phyloP scores from a whole-genome alignment of 352 stramenopile genomes.

The Pythium rishiriense region DNA sequence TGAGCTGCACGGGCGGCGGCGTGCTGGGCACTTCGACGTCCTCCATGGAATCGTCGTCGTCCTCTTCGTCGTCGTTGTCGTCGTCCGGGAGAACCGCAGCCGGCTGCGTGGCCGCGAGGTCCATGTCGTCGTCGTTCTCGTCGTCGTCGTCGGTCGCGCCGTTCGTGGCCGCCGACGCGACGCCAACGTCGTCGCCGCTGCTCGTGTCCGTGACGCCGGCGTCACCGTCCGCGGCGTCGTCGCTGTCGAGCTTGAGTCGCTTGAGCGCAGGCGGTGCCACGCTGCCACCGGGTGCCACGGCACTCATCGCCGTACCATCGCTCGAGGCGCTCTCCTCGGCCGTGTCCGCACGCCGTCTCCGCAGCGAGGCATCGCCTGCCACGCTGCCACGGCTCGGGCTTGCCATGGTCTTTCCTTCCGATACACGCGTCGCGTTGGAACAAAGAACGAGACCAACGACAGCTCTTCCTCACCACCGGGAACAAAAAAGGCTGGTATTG shows the following conservation, averaged over 20 bases:
- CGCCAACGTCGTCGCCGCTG: conserved; percentile 13
- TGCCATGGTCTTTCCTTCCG: no score
- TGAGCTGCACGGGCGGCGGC: conserved; percentile 25
- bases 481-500: no score
- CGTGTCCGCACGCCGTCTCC: conserved; percentile 17
- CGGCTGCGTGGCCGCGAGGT: conserved; percentile 15
- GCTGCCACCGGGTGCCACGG: not conserved
- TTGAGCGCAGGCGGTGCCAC: conserved; percentile 11
- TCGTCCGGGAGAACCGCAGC: conserved; percentile 20
- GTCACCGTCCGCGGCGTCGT: conserved; percentile 7
- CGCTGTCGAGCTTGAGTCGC: conserved; percentile 23
- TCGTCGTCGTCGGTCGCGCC: conserved; percentile 7
- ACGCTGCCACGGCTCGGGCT: conserved; percentile 3
- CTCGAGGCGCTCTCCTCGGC: conserved; percentile 4
- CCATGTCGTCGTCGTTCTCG: conserved; percentile 27
- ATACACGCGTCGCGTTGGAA: not conserved
- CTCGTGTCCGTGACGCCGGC: conserved; percentile 12
- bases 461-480: no score
- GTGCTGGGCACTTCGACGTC: conserved; percentile 23
- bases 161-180: conserved; percentile 12
- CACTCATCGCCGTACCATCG: not conserved
- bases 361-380: conserved; percentile 11
- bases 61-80: conserved; percentile 2
- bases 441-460: no score
- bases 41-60: conserved; percentile 20